phyloP scores from a whole-genome alignment of 2,329 filamentous ascomycete genomes.

The Fusarium tjaetaba region DNA sequence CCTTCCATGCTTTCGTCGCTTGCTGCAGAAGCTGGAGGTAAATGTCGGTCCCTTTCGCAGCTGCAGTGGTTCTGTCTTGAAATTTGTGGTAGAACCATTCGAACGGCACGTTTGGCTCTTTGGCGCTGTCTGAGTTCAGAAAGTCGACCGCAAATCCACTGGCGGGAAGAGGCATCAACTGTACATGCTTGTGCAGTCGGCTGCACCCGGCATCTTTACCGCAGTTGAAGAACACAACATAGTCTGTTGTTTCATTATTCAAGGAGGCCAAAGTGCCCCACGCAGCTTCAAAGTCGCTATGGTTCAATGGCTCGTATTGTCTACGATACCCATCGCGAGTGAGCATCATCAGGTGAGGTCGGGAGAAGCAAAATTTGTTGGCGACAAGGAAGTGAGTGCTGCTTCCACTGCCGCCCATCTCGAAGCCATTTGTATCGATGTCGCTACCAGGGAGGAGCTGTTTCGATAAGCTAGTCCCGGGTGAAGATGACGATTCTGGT shows the following conservation, averaged over 20 bases:
- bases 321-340: not conserved
- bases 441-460: not conserved
- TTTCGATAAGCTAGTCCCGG: too few relatives aligned
- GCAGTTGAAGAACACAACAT: not conserved
- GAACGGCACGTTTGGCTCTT: not conserved
- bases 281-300: not conserved
- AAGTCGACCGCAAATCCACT: not conserved
- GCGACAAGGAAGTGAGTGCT: not conserved
- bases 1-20: not conserved
- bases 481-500: not conserved
- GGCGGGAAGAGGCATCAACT: not conserved
- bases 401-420: not conserved
- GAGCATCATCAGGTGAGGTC: constrained; percentile 6
- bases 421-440: not conserved
- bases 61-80: rapidly evolving
- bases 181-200: not conserved
- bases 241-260: not conserved
- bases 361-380: constrained; percentile 4
- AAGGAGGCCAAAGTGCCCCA: not conserved
- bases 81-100: not conserved
- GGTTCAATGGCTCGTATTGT: not conserved
- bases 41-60: not conserved
- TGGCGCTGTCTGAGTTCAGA: not conserved
- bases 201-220: not conserved
- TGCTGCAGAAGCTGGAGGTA: not conserved